Evolutionary conservation across 129 eudicot genomes (phyloP).

Genomic region (Heracleum sosnowskyi): DNA sequence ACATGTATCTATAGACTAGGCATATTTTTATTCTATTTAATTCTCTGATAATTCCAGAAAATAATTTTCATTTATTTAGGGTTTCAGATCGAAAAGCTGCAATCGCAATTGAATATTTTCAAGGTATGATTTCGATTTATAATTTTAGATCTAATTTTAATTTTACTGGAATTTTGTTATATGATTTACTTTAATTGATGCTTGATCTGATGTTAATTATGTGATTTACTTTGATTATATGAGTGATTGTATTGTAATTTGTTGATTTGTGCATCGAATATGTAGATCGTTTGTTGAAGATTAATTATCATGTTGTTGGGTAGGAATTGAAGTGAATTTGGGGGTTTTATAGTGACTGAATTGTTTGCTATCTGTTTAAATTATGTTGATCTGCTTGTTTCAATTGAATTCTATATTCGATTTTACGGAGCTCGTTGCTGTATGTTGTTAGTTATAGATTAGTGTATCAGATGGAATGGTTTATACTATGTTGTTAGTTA

Average conservation of each 20-base stretch:
- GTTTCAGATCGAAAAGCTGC: slow-evolving; percentile 33
- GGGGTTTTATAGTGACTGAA: background rate
- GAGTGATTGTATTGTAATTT: slow-evolving; percentile 3
- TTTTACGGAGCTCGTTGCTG: background rate
- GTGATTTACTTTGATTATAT: background rate
- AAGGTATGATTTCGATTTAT: slow-evolving; percentile 31
- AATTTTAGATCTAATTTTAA: background rate
- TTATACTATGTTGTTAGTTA: background rate
- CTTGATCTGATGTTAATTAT: slow-evolving; percentile 19
- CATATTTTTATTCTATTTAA: slow-evolving; percentile 25
- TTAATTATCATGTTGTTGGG: background rate
- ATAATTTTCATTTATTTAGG: background rate
- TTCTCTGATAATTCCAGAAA: background rate
- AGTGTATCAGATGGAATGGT: background rate
- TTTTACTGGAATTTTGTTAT: background rate
- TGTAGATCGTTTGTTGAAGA: slow-evolving; percentile 13
- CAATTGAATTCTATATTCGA: background rate
- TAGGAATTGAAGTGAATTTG: slow-evolving; percentile 7
- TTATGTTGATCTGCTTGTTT: background rate
- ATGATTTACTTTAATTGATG: slow-evolving; percentile 2
- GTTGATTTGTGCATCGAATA: slow-evolving; percentile 5
- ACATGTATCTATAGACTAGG: background rate
- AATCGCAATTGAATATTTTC: background rate
- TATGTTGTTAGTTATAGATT: background rate
- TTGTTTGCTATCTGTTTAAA: background rate